Evolutionary conservation across 2,329 filamentous ascomycete species (phyloP).

Genomic region (Aspergillus ruber): DNA sequence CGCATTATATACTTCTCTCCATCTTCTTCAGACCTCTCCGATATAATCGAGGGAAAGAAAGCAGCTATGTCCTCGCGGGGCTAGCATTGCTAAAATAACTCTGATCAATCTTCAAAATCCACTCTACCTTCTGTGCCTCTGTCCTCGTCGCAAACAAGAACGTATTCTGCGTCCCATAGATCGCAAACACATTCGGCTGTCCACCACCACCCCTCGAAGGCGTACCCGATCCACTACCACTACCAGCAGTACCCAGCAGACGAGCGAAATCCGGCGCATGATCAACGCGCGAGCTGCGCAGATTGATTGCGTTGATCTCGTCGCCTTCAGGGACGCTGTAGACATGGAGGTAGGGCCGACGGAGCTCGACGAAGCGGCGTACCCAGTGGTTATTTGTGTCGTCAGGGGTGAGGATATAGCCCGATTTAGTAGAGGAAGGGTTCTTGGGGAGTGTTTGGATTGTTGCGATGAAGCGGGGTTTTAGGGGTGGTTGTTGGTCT

Average conservation of each 20-base stretch:
- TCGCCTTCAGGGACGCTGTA: constrained; percentile 81
- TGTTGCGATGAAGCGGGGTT: constrained; percentile 65
- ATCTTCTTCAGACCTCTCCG: no score
- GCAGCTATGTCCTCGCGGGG: no score
- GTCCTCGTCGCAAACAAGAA: constrained; percentile 88
- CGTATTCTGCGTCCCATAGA: constrained; percentile 90
- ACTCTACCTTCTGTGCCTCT: constrained; percentile 90
- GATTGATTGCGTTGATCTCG: constrained; percentile 80
- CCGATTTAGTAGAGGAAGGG: constrained; percentile 71
- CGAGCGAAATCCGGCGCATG: constrained; percentile 81
- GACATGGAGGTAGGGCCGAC: constrained; percentile 85
- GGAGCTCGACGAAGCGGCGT: constrained; percentile 85
- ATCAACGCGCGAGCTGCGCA: constrained; percentile 85
- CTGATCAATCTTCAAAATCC: constrained; percentile 93
- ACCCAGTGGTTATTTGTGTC: constrained; percentile 74
- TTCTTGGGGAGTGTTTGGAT: constrained; percentile 77
- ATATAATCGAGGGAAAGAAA: no score
- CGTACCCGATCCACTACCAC: constrained; percentile 19
- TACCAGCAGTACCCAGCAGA: constrained; percentile 53
- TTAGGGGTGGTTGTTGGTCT: constrained; percentile 31
- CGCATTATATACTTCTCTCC: no score
- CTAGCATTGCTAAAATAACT: constrained; percentile 50
- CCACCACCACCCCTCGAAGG: constrained; percentile 32
- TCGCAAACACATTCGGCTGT: constrained; percentile 72
- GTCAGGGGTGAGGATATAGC: constrained; percentile 80